Base-by-base conservation (phyloP, 1,284 basidiomycete species). In the Leccinum subspadiceum region DNA sequence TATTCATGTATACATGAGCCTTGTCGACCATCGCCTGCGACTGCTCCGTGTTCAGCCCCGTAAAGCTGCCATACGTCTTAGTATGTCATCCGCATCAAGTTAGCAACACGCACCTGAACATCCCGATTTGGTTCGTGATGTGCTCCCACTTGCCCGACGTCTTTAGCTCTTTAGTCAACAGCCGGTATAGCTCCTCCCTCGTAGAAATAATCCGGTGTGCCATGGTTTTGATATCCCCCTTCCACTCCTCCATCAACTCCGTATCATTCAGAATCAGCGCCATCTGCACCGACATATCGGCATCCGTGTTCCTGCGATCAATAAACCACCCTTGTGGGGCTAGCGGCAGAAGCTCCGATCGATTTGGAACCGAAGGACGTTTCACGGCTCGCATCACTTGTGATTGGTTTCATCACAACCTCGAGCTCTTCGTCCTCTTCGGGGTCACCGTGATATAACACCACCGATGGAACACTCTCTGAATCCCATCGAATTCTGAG, bases 131-230 rank as follows among this genome's bases (percentile, higher is more conserved):
- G 60, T 85, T 84, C 67, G 89, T 79, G 69, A 98, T 93, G 75
- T 98, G 95, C 20, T 87, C 83, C 96, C 96, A 99, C 64, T 82
- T 85, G 1, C 94, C 93, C 0, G 96, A 96, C 54, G 96, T 98
- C 78, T 94, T 84, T 70, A 93, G 78, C 76, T 93, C 87, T 65
- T 93, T 84, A 22, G 88, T 92, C 72, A 99, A 75, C 65, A 94
- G 74, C 59, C 85, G 80, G 77, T 85, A 84, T 64, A 99, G 80
- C 78, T 92, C 85, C 69, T 89, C 81, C 48, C 96, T 87, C 87
- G 97, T 98, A 60, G 84, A 83, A 67, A 95, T 94, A 71, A 99
- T 94, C 50, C 96, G 86, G 50, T 87, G 83, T 0, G 95, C 87
- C 96, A 99, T 98, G 64, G 91, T 93, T 75, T 81, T 78, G 73